Evolutionary conservation across 805 yeast species (phyloP).

Genomic region (Saccharomycodes ludwigii): DNA sequence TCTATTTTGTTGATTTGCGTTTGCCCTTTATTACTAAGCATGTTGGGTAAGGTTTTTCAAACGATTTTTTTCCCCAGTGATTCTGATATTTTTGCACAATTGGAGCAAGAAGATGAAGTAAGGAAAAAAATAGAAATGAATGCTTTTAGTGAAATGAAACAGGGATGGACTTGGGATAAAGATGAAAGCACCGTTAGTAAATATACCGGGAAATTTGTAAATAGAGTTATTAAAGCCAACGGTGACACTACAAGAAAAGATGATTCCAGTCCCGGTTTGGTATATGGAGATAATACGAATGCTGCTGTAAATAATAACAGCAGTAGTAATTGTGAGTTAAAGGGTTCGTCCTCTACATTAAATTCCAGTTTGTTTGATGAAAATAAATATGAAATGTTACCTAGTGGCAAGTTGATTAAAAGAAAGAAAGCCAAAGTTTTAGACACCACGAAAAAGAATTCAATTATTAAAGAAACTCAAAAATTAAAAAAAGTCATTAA

Average conservation of each 20-base stretch:
- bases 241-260: background rate
- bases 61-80: constrained; percentile 53
- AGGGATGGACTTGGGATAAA: constrained; percentile 62
- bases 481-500: constrained; percentile 1
- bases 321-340: background rate
- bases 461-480: background rate
- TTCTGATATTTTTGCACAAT: constrained; percentile 62
- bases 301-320: background rate
- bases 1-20: constrained; percentile 42
- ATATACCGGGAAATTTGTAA: constrained; percentile 13
- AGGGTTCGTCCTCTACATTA: background rate
- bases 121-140: constrained; percentile 60
- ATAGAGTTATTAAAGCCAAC: background rate
- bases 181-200: constrained; percentile 28
- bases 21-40: constrained; percentile 56
- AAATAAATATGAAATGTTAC: constrained; percentile 43
- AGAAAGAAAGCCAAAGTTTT: constrained; percentile 17
- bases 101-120: constrained; percentile 59
- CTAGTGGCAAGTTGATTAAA: constrained; percentile 58
- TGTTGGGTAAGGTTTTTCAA: constrained; percentile 45
- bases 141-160: constrained; percentile 60
- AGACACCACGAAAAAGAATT: constrained; percentile 9
- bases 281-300: background rate
- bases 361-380: constrained; percentile 8
- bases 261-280: constrained; percentile 4